Conservation (phyloP, 2,329 filamentous ascomycete genomes). For the Claviceps spartinae region DNA sequence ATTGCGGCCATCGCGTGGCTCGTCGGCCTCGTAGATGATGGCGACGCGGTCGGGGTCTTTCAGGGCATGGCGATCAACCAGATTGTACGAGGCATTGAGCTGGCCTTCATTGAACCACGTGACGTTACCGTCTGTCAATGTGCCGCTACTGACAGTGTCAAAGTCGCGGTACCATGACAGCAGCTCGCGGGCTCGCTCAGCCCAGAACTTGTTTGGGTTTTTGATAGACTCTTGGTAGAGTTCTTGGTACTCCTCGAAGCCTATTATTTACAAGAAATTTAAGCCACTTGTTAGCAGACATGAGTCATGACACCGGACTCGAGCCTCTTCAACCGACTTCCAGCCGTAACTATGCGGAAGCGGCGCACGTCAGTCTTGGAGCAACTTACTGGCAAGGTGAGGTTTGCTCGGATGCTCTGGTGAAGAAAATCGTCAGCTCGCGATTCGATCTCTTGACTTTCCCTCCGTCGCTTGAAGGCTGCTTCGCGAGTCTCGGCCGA, state of each 20-base stretch:
- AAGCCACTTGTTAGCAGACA: not conserved
- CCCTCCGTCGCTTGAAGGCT: too few species aligned
- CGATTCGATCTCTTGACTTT: too few species aligned
- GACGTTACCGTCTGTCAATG: slow-evolving; percentile 64
- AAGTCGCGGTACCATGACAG: slow-evolving; percentile 88
- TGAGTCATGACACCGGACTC: not conserved
- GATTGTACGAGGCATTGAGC: slow-evolving; percentile 95
- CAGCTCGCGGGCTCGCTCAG: slow-evolving; percentile 68
- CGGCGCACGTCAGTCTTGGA: not conserved
- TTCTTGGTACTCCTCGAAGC: slow-evolving; percentile 52
- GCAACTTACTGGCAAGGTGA: slow-evolving; percentile 46
- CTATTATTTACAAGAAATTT: slow-evolving; percentile 20
- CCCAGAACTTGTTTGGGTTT: slow-evolving; percentile 85
- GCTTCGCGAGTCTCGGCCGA: too few species aligned
- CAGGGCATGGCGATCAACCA: slow-evolving; percentile 90
- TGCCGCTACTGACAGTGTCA: slow-evolving; percentile 71
- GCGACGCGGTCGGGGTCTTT: slow-evolving; percentile 86
- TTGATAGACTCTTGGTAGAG: slow-evolving; percentile 77
- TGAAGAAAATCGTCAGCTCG: slow-evolving; percentile 16
- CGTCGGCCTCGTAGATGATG: slow-evolving; percentile 98
- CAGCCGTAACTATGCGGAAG: not conserved
- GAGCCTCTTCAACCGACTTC: not conserved
- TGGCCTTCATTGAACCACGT: slow-evolving; percentile 92
- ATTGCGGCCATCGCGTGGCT: slow-evolving; percentile 71
- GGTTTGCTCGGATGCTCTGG: slow-evolving; percentile 57